Base-by-base conservation (phyloP, 2,329 filamentous ascomycete species). In the Fusarium neocosmosporiellum region DNA sequence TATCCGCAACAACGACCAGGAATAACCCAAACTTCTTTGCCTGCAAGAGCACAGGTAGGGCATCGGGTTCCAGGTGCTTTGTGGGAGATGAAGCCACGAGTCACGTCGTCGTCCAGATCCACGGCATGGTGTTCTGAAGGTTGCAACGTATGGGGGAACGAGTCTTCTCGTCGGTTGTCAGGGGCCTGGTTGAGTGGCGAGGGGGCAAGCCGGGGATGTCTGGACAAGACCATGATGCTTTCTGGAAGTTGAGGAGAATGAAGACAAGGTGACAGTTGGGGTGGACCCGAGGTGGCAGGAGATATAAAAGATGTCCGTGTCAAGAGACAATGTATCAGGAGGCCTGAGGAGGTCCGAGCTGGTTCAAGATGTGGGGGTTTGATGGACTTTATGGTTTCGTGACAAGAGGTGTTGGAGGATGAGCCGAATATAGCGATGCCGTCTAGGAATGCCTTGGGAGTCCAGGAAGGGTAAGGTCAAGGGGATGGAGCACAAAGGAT, bases 11-110 rank as follows among this genome's bases (percentile, higher is more conserved):
- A 80, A 65, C 85, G 84, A 60, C 87, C 87, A 34, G 86, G 87
- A 68, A 88, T 87, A 27, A 89, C 87, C 87, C 87, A 89, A 48
- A 87, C 85, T 74, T 88, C 87, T 68, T 85, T 82, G 67, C 87
- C 87, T 53, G 82, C 80, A 46, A 80, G 77, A 59, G 83, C 82
- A 73, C 87, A 89, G 6, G 83, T 88, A 55, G 87, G 86, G 77
- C 87, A 89, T 73, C 83, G 82, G 29, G 88, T 86, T 11, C 87
- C 87, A 6, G 87, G 84, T 67, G 88, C 83, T 78, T 83, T 69
- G 39, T 69, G 43, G 11, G 61, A 59, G 29, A 62, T 67, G 11
- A 73, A 41, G n/a, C 53, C 59, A 50, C 10, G 20, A 11, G 53
- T n/a, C 22, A 48, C 24, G 22, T 20, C 54, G 3, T 27, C 29